These are phyloP conservation scores for Leishmania tropica DNA, from an alignment of 208 protist genomes.

Conservation along the genomic window DNA sequence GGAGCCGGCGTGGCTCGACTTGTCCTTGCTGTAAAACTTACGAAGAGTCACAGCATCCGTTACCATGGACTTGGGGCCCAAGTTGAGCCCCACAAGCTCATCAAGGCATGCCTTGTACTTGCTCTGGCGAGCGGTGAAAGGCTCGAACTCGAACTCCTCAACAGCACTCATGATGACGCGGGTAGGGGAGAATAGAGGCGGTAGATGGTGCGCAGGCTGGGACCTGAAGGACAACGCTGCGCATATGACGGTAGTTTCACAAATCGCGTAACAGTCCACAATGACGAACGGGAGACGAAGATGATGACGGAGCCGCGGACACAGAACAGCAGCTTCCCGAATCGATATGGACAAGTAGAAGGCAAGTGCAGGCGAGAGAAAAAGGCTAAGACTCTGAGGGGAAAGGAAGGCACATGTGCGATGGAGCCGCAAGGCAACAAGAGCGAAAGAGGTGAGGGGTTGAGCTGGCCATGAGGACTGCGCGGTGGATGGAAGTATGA, in stretches of 20 bases:
- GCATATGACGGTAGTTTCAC: neutral
- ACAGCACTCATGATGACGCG: conserved; percentile 2
- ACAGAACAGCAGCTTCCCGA: neutral
- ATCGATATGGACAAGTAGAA: neutral
- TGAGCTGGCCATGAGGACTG: neutral
- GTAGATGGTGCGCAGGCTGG: neutral
- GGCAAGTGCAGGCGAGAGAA: neutral
- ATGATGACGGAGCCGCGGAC: neutral
- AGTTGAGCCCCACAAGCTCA: conserved; percentile 26
- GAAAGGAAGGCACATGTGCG: neutral
- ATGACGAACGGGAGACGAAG: neutral
- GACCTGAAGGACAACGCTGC: neutral
- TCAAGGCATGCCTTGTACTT: conserved; percentile 37
- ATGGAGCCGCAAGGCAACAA: neutral
- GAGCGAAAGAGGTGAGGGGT: neutral
- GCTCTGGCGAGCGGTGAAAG: conserved; percentile 38
- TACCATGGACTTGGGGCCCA: conserved; percentile 39
- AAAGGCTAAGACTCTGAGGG: neutral
- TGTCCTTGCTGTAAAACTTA: conserved; percentile 43
- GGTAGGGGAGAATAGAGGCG: neutral
- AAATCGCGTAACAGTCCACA: neutral
- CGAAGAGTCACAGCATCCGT: conserved; percentile 34
- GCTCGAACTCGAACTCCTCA: conserved; percentile 39
- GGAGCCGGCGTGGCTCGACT: conserved; percentile 41
- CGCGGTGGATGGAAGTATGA: no score